Evolutionary conservation across 805 yeast species (phyloP).

Genomic region (Teunomyces lycoperdinae): DNA sequence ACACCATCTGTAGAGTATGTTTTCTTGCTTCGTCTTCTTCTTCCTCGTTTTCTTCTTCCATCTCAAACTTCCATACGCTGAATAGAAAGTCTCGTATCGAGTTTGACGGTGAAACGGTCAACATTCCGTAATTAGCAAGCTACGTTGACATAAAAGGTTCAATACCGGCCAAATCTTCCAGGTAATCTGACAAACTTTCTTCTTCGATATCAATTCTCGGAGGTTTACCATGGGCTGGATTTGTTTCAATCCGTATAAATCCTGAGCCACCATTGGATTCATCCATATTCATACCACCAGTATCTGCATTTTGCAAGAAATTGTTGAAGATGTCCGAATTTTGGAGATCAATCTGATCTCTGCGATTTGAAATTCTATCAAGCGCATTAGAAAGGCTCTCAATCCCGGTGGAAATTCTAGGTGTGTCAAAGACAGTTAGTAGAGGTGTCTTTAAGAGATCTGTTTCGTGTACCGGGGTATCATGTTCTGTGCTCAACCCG

Average conservation of each 20-base stretch:
- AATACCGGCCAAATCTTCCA: slow-evolving; percentile 35
- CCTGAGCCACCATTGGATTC: background rate
- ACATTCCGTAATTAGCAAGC: slow-evolving; percentile 11
- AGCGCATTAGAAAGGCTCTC: slow-evolving; percentile 23
- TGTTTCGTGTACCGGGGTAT: background rate
- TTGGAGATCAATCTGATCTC: slow-evolving; percentile 22
- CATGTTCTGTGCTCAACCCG: background rate
- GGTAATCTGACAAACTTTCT: slow-evolving; percentile 20
- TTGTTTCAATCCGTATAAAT: background rate
- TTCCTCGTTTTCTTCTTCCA: slow-evolving; percentile 8
- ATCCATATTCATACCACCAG: background rate
- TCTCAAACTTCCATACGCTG: background rate
- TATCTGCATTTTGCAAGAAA: slow-evolving; percentile 12
- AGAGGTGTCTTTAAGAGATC: background rate
- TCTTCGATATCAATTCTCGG: background rate
- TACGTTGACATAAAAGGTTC: slow-evolving; percentile 22
- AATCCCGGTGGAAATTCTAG: slow-evolving; percentile 25
- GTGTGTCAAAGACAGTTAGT: slow-evolving; percentile 6
- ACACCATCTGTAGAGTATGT: too few relatives aligned
- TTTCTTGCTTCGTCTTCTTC: slow-evolving; percentile 2
- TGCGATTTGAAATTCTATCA: slow-evolving; percentile 24
- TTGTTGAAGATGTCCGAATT: slow-evolving; percentile 26
- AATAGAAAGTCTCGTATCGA: background rate
- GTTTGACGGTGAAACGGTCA: background rate
- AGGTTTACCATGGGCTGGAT: background rate